Base-by-base conservation (phyloP, 2,329 filamentous ascomycete species). In the Pyrenochaeta sp. region DNA sequence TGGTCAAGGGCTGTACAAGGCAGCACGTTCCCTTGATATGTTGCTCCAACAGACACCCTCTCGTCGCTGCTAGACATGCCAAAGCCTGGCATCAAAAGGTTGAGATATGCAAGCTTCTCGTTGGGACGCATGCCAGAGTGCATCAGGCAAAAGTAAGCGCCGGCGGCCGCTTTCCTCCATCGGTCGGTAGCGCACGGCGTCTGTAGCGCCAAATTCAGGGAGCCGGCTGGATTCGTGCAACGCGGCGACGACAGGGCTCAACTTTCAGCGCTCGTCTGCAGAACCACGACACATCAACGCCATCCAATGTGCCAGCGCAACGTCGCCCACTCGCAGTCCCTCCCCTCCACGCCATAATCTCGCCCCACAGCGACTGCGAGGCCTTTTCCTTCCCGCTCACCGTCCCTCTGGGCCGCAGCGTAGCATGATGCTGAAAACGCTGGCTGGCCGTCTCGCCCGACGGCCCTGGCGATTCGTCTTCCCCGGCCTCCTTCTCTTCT, bases 381-480 rank as follows among this genome's bases (percentile, higher is more conserved):
- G 21, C 40, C 45, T 11, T 44, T 36, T 17, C 40, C 46, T 30
- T 27, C 45, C 49, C 41, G 36, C 56, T 30, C 18, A 31, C 23
- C 21, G 36, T 32, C 36, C 54, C 46, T 29, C 41, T 48, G 50
- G 40, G 42, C 49, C 46, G n/a, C 29, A 48, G 37, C 54, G 41
- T 36, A 43, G 23, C 49, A 58, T 47, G 42, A 69, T 71, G 67
- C 53, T 71, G 51, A 66, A 61, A 56, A 43, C 64, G 51, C 49
- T 71, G 52, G 65, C 54, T 33, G 52, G 63, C 57, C 68, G 67
- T 47, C 59, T 71, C 29, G 51, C 63, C 20, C 64, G 69, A 32
- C 63, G 69, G 53, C 69, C 69, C 42, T 69, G 68, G 57, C 56
- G 69, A 37, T 67, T 74, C 35, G 60, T 75, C 49, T 55, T 75